phyloP scores from a whole-genome alignment of 495 filamentous ascomycete species.

The Penicillium manginii region DNA sequence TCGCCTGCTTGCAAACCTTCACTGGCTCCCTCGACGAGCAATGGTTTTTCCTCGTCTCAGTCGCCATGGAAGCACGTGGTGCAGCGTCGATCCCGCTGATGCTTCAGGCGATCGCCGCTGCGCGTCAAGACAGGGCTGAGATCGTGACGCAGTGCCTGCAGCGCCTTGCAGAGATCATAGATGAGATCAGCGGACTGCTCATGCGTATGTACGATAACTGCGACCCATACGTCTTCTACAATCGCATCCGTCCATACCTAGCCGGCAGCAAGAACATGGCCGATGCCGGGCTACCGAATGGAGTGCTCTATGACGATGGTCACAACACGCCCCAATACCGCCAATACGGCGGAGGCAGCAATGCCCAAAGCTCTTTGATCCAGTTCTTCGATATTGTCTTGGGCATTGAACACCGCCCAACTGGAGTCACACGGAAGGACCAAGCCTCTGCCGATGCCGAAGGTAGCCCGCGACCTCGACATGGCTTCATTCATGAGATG shows the following conservation, averaged over 20 bases:
- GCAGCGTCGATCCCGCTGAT: conserved; percentile 87
- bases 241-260: conserved; percentile 90
- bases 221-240: conserved; percentile 91
- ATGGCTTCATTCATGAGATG: conserved; percentile 98
- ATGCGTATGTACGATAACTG: conserved; percentile 90
- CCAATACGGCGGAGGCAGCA: conserved; percentile 87
- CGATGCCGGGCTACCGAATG: conserved; percentile 84
- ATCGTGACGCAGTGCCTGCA: conserved; percentile 76
- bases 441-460: conserved; percentile 15
- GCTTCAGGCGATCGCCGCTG: conserved; percentile 84
- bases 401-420: conserved; percentile 88
- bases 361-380: conserved; percentile 92
- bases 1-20: conserved; percentile 84
- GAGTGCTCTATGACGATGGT: conserved; percentile 85
- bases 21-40: conserved; percentile 97
- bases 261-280: conserved; percentile 97
- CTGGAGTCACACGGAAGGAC: conserved; percentile 64
- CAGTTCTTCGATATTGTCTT: conserved; percentile 95
- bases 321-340: conserved; percentile 65
- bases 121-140: conserved; percentile 66
- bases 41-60: conserved; percentile 96
- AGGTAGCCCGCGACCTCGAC: conserved; percentile 41
- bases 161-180: conserved; percentile 81
- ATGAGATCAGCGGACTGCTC: conserved; percentile 76
- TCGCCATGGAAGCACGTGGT: conserved; percentile 93